Conservation (phyloP, 768 basidiomycete species). For the Boletus patriciae region DNA sequence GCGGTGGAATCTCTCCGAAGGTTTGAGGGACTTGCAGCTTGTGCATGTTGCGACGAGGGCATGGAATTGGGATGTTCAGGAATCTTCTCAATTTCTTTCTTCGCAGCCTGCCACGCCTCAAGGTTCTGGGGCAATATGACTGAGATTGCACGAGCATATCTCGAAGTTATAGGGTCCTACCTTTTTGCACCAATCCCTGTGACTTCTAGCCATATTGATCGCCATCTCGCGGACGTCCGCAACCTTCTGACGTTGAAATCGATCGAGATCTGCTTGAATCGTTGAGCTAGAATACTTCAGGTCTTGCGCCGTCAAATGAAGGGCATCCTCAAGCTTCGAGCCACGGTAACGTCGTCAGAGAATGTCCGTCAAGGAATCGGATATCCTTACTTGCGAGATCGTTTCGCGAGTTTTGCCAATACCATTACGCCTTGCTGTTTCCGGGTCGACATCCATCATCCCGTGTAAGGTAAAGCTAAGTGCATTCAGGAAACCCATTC, state of each 20-base stretch:
- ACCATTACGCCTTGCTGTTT: slow-evolving; percentile 87
- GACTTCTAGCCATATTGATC: slow-evolving; percentile 84
- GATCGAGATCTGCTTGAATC: slow-evolving; percentile 95
- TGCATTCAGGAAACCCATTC: slow-evolving; percentile 87
- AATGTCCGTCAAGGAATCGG: slow-evolving; percentile 5
- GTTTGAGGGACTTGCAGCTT: slow-evolving; percentile 37
- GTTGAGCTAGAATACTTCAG: slow-evolving; percentile 95
- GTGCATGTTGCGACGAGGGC: slow-evolving; percentile 41
- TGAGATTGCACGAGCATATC: slow-evolving; percentile 12
- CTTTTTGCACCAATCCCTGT: slow-evolving; percentile 97
- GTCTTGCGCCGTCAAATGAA: slow-evolving; percentile 90
- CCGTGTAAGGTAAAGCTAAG: slow-evolving; percentile 93
- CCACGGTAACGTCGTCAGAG: slow-evolving; percentile 19
- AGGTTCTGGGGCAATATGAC: slow-evolving; percentile 64
- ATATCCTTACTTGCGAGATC: slow-evolving; percentile 78
- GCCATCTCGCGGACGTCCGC: slow-evolving; percentile 94
- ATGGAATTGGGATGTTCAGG: slow-evolving; percentile 83
- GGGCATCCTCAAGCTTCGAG: slow-evolving; percentile 86
- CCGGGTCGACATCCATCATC: slow-evolving; percentile 99
- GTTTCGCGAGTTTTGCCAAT: slow-evolving; percentile 94
- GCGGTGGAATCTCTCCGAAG: slow-evolving; percentile 66
- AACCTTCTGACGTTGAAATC: slow-evolving; percentile 98
- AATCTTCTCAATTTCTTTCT: slow-evolving; percentile 87
- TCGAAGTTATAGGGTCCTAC: slow-evolving; percentile 39
- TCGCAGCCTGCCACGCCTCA: slow-evolving; percentile 96